Evolutionary conservation across 345 rosid genomes (phyloP), one percentile per base, ranked within the genome.

Genomic region (Hibiscus mutabilis): DNA sequence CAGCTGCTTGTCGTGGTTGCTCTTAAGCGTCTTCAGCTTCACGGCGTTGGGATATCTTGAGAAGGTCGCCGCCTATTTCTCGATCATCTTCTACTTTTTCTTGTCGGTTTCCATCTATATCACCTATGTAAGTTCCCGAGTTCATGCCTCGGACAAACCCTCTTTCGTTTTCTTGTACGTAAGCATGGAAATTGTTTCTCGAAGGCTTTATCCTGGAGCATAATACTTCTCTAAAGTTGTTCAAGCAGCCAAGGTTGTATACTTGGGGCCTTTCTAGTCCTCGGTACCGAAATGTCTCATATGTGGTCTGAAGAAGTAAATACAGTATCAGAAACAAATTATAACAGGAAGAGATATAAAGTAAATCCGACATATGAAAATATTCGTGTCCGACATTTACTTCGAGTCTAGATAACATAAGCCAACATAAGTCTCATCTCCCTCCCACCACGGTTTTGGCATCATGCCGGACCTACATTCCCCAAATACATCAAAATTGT

Each of bases 41-140:
- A 2, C 72, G 82, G 33, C 86, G 84, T 74, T 84, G 72, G 49
- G 86, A 79, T 80, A 86, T 80, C 78, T 84, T 79, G 52, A 75
- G 74, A 44, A 86, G 81, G 63, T 82, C 83, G 16, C 79, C 81
- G 27, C 82, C 83, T 0, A 84, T 79, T 51, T 86, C 89, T 53
- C 69, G 70, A 65, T 84, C 84, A 63, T 60, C 65, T 60, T 60
- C 65, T 31, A 60, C 65, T 9, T 61, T 61, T 61, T 61, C 66
- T 61, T 25, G 22, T 12, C 27, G 60, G 49, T 31, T 52, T 33
- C 49, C 61, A 1, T 56, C 51, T 21, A 37, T 13, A 35, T 63
- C 42, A 53, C 53, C 49, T 1, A 25, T 9, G 61, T 69, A 65
- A 1, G 60, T 44, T 53, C 71, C 79, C 2, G 75, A 70, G 14